Evolutionary conservation across 495 filamentous ascomycete species (phyloP), one percentile per base, ranked within the genome.

Genomic region (Podospora comata): DNA sequence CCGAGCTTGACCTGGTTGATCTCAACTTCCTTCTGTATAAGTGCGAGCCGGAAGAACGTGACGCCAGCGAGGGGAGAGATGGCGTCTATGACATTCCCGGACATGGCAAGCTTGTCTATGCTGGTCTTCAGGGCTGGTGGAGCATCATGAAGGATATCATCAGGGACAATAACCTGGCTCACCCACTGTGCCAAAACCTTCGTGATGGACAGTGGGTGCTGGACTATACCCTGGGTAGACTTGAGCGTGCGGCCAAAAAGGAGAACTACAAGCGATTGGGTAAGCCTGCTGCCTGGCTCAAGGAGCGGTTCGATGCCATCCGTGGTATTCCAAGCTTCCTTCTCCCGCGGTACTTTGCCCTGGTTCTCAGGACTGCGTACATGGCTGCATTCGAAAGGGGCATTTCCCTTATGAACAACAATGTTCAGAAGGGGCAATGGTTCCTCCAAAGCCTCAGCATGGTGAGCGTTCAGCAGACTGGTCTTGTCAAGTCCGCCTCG

Each of bases 61-160:
- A 96, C 68, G 87, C 84, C 1, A 96, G 90, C 67, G 84, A 84
- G 27, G 91, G 91, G 9, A 84, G 87, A 67, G 92, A 98, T 80
- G 96, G 96, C 1, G 88, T 89, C 0, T 99, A 98, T 77, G 85
- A 82, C 60, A 92, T 99, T 70, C 95, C 96, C 11, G 87, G 88
- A 0, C 81, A 91, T 72, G 96, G 94, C 4, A 84, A 90, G 60
- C 83, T 97, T 56, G 92, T 97, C 19, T 99, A 99, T 78, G 94
- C 96, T 66, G 96, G 96, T 59, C 85, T 99, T 30, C 96, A 99
- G 77, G 96, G 96, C 16, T 99, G 95, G 95, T 97, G 94, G 95
- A 97, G 93, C 76, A 82, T 96, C 6, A 83, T 99, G 55, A 90
- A 91, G 71, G 83, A 90, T 67, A 88, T 98, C 69, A 92, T 97